Percentiles rank a stretch among this genome's conserved stretches.
These are phyloP conservation scores for Leptographium radiaticola DNA, from an alignment of 2,329 filamentous ascomycete genomes.

Conservation along the genomic window DNA sequence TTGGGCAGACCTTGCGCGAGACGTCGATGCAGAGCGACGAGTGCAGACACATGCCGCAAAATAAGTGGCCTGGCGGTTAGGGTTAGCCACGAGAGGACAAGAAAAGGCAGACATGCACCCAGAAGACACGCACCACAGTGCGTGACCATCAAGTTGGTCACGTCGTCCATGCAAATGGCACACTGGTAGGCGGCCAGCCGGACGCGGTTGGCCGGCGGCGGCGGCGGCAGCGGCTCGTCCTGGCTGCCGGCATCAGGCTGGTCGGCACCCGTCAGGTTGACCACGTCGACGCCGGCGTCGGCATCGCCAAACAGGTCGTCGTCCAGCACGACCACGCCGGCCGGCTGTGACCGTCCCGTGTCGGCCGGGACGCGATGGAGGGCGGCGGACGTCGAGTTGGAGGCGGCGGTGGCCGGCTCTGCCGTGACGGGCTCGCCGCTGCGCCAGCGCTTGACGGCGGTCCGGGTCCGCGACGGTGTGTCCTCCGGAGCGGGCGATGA, in stretches of 20 bases:
- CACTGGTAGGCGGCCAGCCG: conserved; percentile 48
- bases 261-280: conserved; percentile 22
- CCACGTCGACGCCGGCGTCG: conserved; percentile 15
- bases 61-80: conserved; percentile 42
- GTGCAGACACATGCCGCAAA: conserved; percentile 50
- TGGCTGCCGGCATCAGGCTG: background rate
- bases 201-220: conserved; percentile 28
- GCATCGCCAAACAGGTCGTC: conserved; percentile 7
- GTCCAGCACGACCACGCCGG: background rate
- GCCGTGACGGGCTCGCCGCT: background rate
- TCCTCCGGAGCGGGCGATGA: background rate
- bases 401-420: background rate
- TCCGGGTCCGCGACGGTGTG: background rate
- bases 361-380: background rate
- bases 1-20: conserved; percentile 46
- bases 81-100: background rate
- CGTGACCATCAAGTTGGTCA: conserved; percentile 44
- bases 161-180: conserved; percentile 55
- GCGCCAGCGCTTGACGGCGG: conserved; percentile 1
- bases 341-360: background rate
- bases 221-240: conserved; percentile 13
- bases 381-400: background rate
- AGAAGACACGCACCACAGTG: conserved; percentile 44
- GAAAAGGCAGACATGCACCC: background rate
- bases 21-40: conserved; percentile 43